Percentiles rank a stretch among this genome's conserved stretches.
These are phyloP conservation scores for Isoetes taiwanensis DNA, from an alignment of 75 land plant genomes.

Conservation along the genomic window DNA sequence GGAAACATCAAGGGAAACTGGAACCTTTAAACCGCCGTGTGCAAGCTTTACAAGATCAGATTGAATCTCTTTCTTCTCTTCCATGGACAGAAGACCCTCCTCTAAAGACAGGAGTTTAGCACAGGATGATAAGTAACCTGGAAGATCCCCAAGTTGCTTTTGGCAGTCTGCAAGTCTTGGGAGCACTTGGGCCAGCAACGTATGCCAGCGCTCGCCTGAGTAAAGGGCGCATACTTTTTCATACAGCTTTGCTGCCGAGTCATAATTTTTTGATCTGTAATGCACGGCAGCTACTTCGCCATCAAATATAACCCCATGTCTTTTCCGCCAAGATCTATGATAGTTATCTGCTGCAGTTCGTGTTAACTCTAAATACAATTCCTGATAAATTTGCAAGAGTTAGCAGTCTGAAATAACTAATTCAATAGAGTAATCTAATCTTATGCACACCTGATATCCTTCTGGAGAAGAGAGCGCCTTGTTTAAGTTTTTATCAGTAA, in stretches of 20 bases:
- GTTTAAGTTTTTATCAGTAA: conserved; percentile 50
- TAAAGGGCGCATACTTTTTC: conserved; percentile 93
- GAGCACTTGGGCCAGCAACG: conserved; percentile 78
- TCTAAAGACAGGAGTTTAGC: conserved; percentile 79
- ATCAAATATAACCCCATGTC: conserved; percentile 97
- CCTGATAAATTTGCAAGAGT: conserved; percentile 22
- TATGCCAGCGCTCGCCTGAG: conserved; percentile 92
- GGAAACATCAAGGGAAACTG: conserved; percentile 93
- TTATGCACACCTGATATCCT: conserved; percentile 80
- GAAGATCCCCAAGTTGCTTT: conserved; percentile 68
- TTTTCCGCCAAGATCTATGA: conserved; percentile 94
- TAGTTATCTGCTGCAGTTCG: conserved; percentile 97
- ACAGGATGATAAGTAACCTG: conserved; percentile 91
- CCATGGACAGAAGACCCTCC: conserved; percentile 38
- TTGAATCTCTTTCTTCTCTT: conserved; percentile 76
- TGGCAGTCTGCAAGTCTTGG: conserved; percentile 92
- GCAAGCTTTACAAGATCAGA: conserved; percentile 79
- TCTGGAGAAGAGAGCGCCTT: conserved; percentile 53
- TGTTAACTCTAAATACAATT: conserved; percentile 73
- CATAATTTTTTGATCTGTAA: conserved; percentile 55
- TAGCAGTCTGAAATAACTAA: no score
- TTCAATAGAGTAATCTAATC: no score
- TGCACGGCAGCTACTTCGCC: conserved; percentile 82
- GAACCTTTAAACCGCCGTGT: conserved; percentile 71
- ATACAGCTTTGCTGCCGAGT: conserved; percentile 85